Base-by-base conservation (phyloP, 139 green algal genomes). In the Chlorella sp. region DNA sequence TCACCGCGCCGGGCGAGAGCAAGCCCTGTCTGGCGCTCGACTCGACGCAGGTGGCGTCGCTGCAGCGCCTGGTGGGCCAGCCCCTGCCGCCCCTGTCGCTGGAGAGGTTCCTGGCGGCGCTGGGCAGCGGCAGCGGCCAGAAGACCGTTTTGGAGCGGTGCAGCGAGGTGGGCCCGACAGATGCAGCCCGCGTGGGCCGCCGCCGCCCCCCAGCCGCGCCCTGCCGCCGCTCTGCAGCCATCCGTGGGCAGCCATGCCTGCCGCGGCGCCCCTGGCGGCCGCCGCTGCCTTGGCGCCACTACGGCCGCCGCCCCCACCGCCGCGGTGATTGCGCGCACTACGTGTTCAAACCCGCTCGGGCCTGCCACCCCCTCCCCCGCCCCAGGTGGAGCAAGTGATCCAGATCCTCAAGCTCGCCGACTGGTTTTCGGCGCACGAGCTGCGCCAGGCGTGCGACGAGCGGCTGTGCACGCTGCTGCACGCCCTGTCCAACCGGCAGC, bases 331-430 rank as follows among this genome's bases (percentile, higher is more conserved):
- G 11, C 30, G 65, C 65, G 36, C n/a, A 36, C 11, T 55, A 32
- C 36, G 21, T 57, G 38, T 28, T 28, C 9, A 15, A 38, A 30
- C n/a, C 28, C 47, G 5, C 9, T 21, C 7, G 38, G 34, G 36
- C 51, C 5, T 15, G 4, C 23, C 3, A 0, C 75, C 34, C 25
- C 32, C 20, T 25, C 56, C 32, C 7, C 57, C 12, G 11, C 15
- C 23, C 57, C 20, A 82, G 60, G 76, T 82, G 76, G 76, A 82
- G 60, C 76, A 82, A 39, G 76, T 82, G 38, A 63, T 82, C 34
- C 76, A 82, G 60, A 41, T 82, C 21, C 76, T 82, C 5, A 82
- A 82, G 36, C 76, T 82, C 30, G 76, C 76, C 36, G 76, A 82
- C 57, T 82, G 76, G 76, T 82, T 82, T 60, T 63, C 44, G 4